Evolutionary conservation across 75 land plant species (phyloP).

Genomic region (Cunninghamia lanceolata): DNA sequence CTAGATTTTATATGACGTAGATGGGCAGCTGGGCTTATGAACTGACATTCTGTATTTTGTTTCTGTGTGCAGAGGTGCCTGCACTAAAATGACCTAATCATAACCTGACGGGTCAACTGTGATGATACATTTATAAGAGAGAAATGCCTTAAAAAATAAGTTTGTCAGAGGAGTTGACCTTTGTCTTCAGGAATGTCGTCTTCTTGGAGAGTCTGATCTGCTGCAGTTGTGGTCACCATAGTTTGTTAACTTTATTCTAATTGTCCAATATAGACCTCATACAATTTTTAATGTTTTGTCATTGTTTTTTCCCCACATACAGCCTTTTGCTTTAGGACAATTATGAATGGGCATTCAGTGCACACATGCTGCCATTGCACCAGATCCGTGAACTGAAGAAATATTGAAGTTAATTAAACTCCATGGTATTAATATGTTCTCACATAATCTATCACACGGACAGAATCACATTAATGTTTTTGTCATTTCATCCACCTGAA

Average conservation of each 20-base stretch:
- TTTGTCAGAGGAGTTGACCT: background rate
- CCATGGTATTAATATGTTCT: background rate
- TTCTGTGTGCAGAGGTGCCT: background rate
- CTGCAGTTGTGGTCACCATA: background rate
- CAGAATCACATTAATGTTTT: background rate
- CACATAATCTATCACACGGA: background rate
- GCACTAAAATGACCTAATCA: background rate
- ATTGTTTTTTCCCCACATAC: background rate
- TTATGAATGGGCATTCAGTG: background rate
- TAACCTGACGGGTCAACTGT: background rate
- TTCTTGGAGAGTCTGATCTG: background rate
- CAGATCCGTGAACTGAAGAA: background rate
- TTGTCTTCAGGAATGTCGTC: background rate
- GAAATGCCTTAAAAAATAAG: background rate
- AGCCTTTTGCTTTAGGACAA: background rate
- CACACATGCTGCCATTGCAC: background rate
- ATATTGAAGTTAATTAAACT: background rate
- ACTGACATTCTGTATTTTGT: too few species aligned
- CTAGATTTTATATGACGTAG: too few species aligned
- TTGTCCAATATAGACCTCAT: background rate
- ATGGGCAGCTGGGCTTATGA: too few species aligned
- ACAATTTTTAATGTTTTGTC: background rate
- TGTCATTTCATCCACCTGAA: background rate
- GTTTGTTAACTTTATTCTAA: background rate
- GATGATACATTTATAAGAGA: background rate